Evolutionary conservation across 2,329 filamentous ascomycete species (phyloP).

Genomic region (Sporothrix brunneoviolacea): DNA sequence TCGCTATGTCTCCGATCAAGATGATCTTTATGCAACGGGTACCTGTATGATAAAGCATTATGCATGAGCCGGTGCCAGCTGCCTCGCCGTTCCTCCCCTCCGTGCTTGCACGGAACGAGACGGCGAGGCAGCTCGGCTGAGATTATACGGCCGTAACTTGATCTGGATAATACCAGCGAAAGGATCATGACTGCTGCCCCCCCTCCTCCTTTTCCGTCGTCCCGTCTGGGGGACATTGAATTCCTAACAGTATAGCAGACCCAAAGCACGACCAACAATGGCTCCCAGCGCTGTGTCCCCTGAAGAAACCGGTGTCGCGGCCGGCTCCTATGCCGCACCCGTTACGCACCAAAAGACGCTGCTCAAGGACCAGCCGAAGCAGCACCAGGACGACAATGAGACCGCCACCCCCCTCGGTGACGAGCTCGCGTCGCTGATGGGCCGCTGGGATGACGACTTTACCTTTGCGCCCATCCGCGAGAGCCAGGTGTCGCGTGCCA

Average conservation of each 20-base stretch:
- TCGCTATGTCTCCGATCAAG: constrained; percentile 15
- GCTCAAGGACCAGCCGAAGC: constrained; percentile 30
- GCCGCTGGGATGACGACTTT: constrained; percentile 76
- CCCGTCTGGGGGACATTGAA: constrained; percentile 1
- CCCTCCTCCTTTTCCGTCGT: constrained; percentile 21
- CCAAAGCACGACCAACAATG: constrained; percentile 47
- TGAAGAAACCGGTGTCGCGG: not conserved
- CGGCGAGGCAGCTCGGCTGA: constrained; percentile 25
- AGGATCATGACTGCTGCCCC: constrained; percentile 94
- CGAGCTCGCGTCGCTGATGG: constrained; percentile 40
- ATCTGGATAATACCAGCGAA: constrained; percentile 53
- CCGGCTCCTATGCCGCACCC: constrained; percentile 39
- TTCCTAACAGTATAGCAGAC: constrained; percentile 23
- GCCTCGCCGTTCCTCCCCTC: not conserved
- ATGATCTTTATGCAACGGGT: constrained; percentile 17
- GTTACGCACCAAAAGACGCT: constrained; percentile 33
- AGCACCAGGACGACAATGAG: not conserved
- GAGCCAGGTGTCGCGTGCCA: constrained; percentile 85
- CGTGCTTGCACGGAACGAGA: not conserved
- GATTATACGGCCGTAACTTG: constrained; percentile 35
- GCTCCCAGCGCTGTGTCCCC: constrained; percentile 57
- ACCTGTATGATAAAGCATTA: constrained; percentile 20
- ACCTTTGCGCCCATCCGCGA: constrained; percentile 82
- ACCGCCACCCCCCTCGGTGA: constrained; percentile 19
- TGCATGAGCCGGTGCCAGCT: constrained; percentile 19